Evolutionary conservation across 257 asterid species (phyloP).

Genomic region (Solanum medicagineum): DNA sequence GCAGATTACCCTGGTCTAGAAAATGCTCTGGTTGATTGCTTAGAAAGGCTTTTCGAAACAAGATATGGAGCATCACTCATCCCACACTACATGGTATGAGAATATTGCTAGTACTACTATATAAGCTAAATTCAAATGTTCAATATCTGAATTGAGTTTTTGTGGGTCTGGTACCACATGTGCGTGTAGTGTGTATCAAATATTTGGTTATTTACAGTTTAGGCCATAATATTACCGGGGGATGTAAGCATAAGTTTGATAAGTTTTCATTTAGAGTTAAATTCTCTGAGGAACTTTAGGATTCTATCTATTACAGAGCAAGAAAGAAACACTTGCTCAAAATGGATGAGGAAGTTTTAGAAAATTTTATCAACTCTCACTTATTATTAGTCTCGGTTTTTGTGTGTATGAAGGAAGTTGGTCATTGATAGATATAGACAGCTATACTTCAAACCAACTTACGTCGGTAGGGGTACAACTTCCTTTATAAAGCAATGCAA

Average conservation of each 20-base stretch:
- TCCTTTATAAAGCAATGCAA: background rate
- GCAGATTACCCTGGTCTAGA: constrained; percentile 69
- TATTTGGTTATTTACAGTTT: background rate
- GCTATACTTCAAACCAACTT: background rate
- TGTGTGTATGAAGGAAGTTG: background rate
- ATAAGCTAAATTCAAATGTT: background rate
- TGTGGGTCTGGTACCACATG: background rate
- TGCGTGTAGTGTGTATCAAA: background rate
- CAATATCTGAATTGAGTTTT: background rate
- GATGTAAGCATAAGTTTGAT: background rate
- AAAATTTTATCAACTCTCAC: background rate
- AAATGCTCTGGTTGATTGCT: constrained; percentile 53
- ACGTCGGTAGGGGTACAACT: background rate
- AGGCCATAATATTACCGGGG: background rate
- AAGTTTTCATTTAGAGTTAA: background rate
- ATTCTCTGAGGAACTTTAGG: background rate
- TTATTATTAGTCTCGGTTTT: background rate
- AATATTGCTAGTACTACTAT: background rate
- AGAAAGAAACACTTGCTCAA: background rate
- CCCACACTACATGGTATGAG: constrained; percentile 76
- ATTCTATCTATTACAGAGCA: background rate
- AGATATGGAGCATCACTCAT: constrained; percentile 85
- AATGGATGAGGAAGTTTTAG: background rate
- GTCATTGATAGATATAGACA: background rate
- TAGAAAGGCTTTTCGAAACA: constrained; percentile 75